These are phyloP conservation scores for Blumeria hordei DNA, from an alignment of 2,329 filamentous ascomycete genomes.

Conservation along the genomic window DNA sequence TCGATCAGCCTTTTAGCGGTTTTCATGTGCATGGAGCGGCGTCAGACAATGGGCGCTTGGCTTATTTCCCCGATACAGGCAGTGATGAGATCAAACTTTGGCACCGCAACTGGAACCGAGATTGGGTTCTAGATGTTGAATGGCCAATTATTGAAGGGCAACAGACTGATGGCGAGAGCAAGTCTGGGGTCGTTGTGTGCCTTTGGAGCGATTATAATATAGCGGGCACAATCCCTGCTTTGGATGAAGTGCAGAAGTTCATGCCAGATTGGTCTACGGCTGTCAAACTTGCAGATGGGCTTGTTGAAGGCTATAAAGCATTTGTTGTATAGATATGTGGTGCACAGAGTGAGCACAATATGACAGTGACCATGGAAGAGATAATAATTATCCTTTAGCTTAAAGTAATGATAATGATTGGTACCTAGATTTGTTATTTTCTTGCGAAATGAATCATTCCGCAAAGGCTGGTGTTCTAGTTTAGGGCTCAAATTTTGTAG, in stretches of 20 bases:
- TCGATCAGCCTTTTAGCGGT: slow-evolving; percentile 39
- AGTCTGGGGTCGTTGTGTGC: slow-evolving; percentile 49
- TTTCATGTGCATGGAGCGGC: slow-evolving; percentile 39
- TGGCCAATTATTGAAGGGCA: slow-evolving; percentile 22
- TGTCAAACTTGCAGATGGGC: slow-evolving; percentile 49
- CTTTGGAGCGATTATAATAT: slow-evolving; percentile 72
- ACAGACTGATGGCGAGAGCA: slow-evolving; percentile 15
- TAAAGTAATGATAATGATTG: too few relatives aligned
- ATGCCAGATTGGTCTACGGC: slow-evolving; percentile 59
- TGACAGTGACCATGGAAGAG: too few relatives aligned
- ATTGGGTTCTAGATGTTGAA: slow-evolving; percentile 46
- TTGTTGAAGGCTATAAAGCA: slow-evolving; percentile 57
- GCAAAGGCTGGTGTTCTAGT: too few relatives aligned
- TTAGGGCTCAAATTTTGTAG: too few relatives aligned
- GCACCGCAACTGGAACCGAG: slow-evolving; percentile 54
- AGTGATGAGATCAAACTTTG: slow-evolving; percentile 51
- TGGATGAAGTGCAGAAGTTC: slow-evolving; percentile 56
- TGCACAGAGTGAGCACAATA: too few relatives aligned
- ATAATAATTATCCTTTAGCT: too few relatives aligned
- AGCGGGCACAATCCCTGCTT: slow-evolving; percentile 48
- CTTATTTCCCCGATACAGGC: slow-evolving; percentile 35
- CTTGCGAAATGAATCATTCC: too few relatives aligned
- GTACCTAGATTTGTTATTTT: too few relatives aligned
- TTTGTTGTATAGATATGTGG: slow-evolving; percentile 17
- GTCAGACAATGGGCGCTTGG: slow-evolving; percentile 34